Base-by-base conservation (phyloP, 352 stramenopile species). In the Phytophthora fragariaefolia region DNA sequence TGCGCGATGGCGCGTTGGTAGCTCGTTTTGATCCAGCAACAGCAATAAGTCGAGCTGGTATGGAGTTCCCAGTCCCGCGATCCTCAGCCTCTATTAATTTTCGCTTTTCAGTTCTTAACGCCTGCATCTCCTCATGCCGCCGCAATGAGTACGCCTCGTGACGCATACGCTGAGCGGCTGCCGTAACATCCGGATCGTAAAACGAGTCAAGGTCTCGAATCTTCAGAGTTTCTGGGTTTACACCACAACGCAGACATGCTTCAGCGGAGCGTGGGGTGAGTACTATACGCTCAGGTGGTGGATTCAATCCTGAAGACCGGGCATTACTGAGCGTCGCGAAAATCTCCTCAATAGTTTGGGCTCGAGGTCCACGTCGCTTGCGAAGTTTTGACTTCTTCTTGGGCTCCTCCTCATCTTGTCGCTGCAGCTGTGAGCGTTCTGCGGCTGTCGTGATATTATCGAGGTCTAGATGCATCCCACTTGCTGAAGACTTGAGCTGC, bases 181-280 rank as follows among this genome's bases (percentile, higher is more conserved):
- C 74, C 8, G 90, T 86, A 26, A 95, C 77, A 7, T 91, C 87
- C 0, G 80, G 52, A 57, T 97, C 89, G 64, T 92, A 95, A 59
- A 98, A 98, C 17, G 85, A 97, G 55, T 98, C 93, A 23, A 98
- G 77, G 62, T 98, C 89, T 10, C 93, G 88, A 24, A 98, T 91
- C 58, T 94, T 92, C 54, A 98, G 79, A 6, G 95, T 96, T 71
- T 98, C 92, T 2, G 93, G 90, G 70, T 98, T 97, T 15, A 98
- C 84, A 18, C 93, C 93, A 59, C 90, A 93, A 8, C 87, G 82
- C n/a, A 98, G 69, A 73, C 93, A 97, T 34, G 86, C 77, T 69
- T 98, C 92, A 1, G 92, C 92, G 0, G 89, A 97, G 2, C 91
- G 81, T 6, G 93, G 93, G 2, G 92, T 97, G 34, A 98, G 73